These are phyloP conservation scores for Zygosaccharomyces pseudorouxii DNA, from an alignment of 805 yeast species.

Conservation along the genomic window DNA sequence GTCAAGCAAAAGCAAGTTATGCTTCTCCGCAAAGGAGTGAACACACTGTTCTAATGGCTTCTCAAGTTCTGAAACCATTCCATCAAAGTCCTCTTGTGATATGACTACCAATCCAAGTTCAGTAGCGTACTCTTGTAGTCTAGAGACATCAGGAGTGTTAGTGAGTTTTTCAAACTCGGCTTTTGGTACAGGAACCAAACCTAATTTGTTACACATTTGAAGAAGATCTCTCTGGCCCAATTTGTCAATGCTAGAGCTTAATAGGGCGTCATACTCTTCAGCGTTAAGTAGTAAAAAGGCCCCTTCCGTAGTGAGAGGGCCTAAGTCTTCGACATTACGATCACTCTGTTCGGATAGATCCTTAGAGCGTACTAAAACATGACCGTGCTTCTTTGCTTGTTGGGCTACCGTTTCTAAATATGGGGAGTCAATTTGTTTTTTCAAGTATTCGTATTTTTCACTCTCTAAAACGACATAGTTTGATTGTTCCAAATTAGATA, in stretches of 20 bases:
- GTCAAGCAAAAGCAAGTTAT: conserved; percentile 23
- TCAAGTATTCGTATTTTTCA: conserved; percentile 10
- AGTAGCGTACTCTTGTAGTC: conserved; percentile 25
- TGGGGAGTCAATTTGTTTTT: conserved; percentile 11
- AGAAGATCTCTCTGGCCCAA: conserved; percentile 21
- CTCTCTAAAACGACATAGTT: conserved; percentile 16
- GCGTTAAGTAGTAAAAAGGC: conserved; percentile 10
- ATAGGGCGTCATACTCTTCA: conserved; percentile 9
- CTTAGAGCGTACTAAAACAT: conserved; percentile 6
- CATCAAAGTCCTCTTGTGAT: conserved; percentile 29
- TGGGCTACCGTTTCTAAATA: conserved; percentile 16
- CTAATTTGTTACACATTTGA: conserved; percentile 18
- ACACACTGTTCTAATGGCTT: conserved; percentile 27
- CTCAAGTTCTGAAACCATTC: conserved; percentile 22
- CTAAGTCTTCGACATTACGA: not conserved
- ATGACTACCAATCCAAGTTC: conserved; percentile 23
- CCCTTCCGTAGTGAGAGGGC: conserved; percentile 2
- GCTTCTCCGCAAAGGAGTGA: conserved; percentile 27
- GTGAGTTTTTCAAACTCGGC: conserved; percentile 26
- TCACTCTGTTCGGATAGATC: not conserved
- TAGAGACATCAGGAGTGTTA: conserved; percentile 9
- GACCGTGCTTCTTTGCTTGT: conserved; percentile 10
- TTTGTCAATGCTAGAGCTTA: conserved; percentile 7
- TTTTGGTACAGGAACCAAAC: conserved; percentile 22
- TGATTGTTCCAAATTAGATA: conserved; percentile 17